Conservation (phyloP, 225 moss, liverwort and hornwort species). For the Sphagnum contortum region DNA sequence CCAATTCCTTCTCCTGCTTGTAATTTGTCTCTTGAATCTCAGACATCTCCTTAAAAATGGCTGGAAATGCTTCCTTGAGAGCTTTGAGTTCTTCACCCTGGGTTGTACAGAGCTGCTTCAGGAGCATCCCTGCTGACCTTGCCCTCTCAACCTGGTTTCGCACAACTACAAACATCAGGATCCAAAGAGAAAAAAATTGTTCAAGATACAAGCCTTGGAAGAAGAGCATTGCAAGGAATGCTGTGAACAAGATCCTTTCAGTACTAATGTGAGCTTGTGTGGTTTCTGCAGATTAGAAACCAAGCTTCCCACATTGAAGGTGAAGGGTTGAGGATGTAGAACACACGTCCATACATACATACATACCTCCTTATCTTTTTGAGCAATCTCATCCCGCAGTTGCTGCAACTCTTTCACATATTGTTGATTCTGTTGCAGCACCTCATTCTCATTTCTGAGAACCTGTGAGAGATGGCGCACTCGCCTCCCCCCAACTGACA, state of each 20-base stretch:
- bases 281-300: too few relatives aligned
- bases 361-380: constrained; percentile 26
- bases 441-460: constrained; percentile 41
- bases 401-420: constrained; percentile 29
- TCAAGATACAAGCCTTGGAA: too few relatives aligned
- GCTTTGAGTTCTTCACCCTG: constrained; percentile 47
- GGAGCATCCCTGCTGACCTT: constrained; percentile 42
- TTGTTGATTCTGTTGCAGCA: constrained; percentile 30
- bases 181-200: too few relatives aligned
- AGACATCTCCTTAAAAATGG: constrained; percentile 38
- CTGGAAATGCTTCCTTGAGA: constrained; percentile 39
- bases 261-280: too few relatives aligned
- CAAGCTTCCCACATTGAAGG: too few relatives aligned
- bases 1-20: constrained; percentile 43
- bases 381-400: constrained; percentile 13
- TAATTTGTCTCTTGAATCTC: constrained; percentile 26
- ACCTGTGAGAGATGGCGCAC: constrained; percentile 51
- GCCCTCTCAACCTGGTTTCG: constrained; percentile 24
- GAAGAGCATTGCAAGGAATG: too few relatives aligned
- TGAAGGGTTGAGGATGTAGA: too few relatives aligned
- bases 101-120: constrained; percentile 44
- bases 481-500: constrained; percentile 41
- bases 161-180: too few relatives aligned
- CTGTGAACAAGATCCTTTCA: too few relatives aligned
- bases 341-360: too few relatives aligned